Percentiles rank a stretch among this genome's conserved stretches.
Evolutionary conservation across 352 stramenopile genomes (phyloP).

Genomic region (Phytophthora podocarpi): DNA sequence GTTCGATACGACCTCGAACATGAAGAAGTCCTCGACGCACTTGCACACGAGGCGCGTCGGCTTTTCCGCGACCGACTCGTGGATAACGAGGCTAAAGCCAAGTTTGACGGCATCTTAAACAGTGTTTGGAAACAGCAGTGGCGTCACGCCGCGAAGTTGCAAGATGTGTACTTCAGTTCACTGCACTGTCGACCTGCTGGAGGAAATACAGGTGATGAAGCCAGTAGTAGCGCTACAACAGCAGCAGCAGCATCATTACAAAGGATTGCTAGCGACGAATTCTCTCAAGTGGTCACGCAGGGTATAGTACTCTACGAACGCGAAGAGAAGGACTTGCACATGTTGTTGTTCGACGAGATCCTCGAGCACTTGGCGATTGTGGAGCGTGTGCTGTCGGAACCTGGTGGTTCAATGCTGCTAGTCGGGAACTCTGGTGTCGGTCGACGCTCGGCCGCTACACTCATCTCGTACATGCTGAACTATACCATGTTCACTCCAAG

Average conservation of each 20-base stretch:
- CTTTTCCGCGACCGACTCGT: conserved; percentile 93
- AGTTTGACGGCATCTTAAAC: conserved; percentile 89
- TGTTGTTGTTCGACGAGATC: conserved; percentile 94
- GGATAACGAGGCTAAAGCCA: conserved; percentile 66
- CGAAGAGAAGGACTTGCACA: conserved; percentile 93
- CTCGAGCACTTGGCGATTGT: conserved; percentile 91
- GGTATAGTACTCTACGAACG: conserved; percentile 95
- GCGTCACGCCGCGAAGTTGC: conserved; percentile 76
- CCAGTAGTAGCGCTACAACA: conserved; percentile 5
- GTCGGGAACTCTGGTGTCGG: conserved; percentile 91
- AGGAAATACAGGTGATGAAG: conserved; percentile 29
- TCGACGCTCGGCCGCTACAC: conserved; percentile 77
- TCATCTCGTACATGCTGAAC: conserved; percentile 91
- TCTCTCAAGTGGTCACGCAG: conserved; percentile 82
- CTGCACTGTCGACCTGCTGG: conserved; percentile 49
- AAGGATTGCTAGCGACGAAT: conserved; percentile 82
- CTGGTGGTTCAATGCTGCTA: conserved; percentile 89
- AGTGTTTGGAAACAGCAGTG: conserved; percentile 87
- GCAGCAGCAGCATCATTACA: conserved; percentile 44
- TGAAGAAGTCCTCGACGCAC: conserved; percentile 91
- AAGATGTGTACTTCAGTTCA: conserved; percentile 89
- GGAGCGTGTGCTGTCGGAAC: conserved; percentile 88
- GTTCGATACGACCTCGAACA: conserved; percentile 89
- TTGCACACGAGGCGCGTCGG: conserved; percentile 88
- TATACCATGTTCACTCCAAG: conserved; percentile 87